Conservation (phyloP, 352 stramenopile species). For the Globisporangium solare region DNA sequence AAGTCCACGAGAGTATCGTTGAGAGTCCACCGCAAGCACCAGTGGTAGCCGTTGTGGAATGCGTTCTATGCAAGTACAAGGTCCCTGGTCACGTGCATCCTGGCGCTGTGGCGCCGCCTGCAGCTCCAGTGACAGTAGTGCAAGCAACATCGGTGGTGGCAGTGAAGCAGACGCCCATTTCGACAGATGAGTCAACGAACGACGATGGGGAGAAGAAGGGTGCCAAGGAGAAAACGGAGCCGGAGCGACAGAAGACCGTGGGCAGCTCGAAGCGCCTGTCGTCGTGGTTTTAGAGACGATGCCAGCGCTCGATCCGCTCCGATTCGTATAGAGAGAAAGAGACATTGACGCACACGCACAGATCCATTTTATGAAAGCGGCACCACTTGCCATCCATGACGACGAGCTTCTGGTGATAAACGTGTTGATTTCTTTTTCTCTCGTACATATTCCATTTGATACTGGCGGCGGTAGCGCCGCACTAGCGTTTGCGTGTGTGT, state of each 20-base stretch:
- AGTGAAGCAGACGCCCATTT: not conserved
- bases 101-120: not conserved
- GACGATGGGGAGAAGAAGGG: slow-evolving; percentile 12
- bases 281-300: slow-evolving; percentile 41
- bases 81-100: slow-evolving; percentile 51
- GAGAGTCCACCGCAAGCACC: not conserved
- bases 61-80: slow-evolving; percentile 58
- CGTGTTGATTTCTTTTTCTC: too few species aligned
- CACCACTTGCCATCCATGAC: too few species aligned
- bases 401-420: too few species aligned
- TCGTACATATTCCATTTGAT: too few species aligned
- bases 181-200: not conserved
- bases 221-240: not conserved
- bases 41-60: slow-evolving; percentile 19
- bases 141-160: slow-evolving; percentile 1
- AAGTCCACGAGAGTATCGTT: not conserved
- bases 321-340: too few species aligned
- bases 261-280: slow-evolving; percentile 32
- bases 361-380: too few species aligned
- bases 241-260: slow-evolving; percentile 11
- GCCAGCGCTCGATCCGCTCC: too few species aligned
- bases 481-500: too few species aligned
- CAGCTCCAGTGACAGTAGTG: not conserved
- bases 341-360: too few species aligned
- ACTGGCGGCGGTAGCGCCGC: too few species aligned